A percentile compares a stretch with the other conserved stretches of the same genome.
Evolutionary conservation across 2,329 filamentous ascomycete genomes (phyloP).

Genomic region (Nannizzia gypsea): DNA sequence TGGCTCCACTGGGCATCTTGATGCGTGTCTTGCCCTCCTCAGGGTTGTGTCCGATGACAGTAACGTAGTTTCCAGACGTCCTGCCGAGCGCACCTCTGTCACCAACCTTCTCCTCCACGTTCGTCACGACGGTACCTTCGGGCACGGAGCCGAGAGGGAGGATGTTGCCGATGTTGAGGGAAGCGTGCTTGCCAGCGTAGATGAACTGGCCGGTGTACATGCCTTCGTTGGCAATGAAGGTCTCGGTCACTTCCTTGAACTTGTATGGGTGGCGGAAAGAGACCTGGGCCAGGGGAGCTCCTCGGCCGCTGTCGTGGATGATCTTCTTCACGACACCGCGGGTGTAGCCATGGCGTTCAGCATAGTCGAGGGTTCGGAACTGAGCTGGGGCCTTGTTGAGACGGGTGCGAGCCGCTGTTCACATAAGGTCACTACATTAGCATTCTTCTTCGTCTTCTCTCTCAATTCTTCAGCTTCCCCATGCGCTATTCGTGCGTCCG

Average conservation of each 20-base stretch:
- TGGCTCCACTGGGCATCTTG: conserved; percentile 97
- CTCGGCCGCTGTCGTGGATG: conserved; percentile 96
- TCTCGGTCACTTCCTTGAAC: conserved; percentile 96
- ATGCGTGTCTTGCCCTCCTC: conserved; percentile 99
- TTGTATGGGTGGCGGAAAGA: conserved; percentile 96
- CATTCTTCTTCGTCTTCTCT: neutral
- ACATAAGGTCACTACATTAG: neutral
- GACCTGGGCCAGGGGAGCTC: conserved; percentile 94
- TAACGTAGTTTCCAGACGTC: conserved; percentile 99
- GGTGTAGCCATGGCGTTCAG: conserved; percentile 95
- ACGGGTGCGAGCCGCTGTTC: conserved; percentile 63
- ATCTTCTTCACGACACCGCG: conserved; percentile 98
- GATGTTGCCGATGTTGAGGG: conserved; percentile 93
- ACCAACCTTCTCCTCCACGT: conserved; percentile 98
- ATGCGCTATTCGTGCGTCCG: neutral
- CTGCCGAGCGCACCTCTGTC: conserved; percentile 93
- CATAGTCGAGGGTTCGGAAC: conserved; percentile 93
- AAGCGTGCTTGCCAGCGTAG: conserved; percentile 99
- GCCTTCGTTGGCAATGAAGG: conserved; percentile 99
- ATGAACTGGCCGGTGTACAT: conserved; percentile 99
- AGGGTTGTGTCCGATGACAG: conserved; percentile 92
- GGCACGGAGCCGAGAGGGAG: conserved; percentile 88
- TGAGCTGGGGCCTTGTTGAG: conserved; percentile 91
- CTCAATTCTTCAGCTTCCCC: conserved; percentile 8
- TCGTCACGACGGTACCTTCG: conserved; percentile 97